Percentiles rank a stretch among this genome's conserved stretches.
Evolutionary conservation across 257 asterid species (phyloP).

Genomic region (Nicotiana undulata): DNA sequence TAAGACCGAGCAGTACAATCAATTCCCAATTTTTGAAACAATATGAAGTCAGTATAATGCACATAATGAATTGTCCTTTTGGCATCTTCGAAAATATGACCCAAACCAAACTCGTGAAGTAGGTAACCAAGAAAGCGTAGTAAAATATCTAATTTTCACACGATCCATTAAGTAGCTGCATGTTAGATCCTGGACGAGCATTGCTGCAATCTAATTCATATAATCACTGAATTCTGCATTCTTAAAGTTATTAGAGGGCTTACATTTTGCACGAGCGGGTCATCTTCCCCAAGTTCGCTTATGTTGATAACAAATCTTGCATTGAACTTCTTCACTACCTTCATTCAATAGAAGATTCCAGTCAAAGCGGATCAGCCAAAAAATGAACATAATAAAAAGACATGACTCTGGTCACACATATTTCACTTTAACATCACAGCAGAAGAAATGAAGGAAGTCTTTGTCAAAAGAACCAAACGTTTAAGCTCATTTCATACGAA

Average conservation of each 20-base stretch:
- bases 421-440: not conserved
- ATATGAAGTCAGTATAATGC: not conserved
- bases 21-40: not conserved
- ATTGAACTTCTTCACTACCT: constrained; percentile 41
- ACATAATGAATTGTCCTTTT: not conserved
- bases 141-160: not conserved
- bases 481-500: not conserved
- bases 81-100: not conserved
- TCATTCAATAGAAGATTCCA: constrained; percentile 14
- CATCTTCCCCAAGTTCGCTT: constrained; percentile 48
- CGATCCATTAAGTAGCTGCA: constrained; percentile 7
- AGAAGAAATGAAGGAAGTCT: not conserved
- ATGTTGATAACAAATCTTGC: constrained; percentile 38
- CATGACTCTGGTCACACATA: not conserved
- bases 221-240: not conserved
- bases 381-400: not conserved
- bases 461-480: not conserved
- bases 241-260: constrained; percentile 13
- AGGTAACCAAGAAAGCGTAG: not conserved
- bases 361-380: not conserved
- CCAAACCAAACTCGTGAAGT: not conserved
- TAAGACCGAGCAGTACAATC: not conserved
- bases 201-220: not conserved
- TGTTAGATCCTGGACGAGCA: not conserved
- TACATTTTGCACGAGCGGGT: constrained; percentile 51